phyloP scores from a whole-genome alignment of 2,329 filamentous ascomycete genomes.

The Sporothrix globosa region DNA sequence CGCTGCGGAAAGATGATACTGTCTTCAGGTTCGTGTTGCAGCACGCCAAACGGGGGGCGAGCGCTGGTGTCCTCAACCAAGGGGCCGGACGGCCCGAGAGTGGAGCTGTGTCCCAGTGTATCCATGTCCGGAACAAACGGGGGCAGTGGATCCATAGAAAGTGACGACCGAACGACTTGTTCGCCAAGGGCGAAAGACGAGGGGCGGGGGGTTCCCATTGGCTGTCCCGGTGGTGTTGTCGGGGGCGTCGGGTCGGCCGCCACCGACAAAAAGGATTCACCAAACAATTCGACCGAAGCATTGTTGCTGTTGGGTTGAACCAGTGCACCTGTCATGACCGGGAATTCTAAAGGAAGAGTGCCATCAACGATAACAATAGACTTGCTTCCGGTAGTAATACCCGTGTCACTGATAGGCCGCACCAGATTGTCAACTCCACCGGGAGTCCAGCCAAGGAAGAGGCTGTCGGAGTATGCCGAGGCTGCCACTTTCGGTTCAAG shows the following conservation, averaged over 20 bases:
- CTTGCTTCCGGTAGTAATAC: constrained; percentile 78
- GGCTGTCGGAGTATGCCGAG: constrained; percentile 50
- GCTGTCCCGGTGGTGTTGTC: constrained; percentile 59
- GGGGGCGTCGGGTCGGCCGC: constrained; percentile 63
- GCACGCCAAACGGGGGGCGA: constrained; percentile 20
- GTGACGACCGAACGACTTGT: constrained; percentile 46
- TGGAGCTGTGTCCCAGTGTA: constrained; percentile 42
- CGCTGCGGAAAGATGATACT: constrained; percentile 40
- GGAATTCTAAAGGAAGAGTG: constrained; percentile 56
- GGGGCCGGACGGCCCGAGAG: neutral
- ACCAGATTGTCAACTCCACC: constrained; percentile 30
- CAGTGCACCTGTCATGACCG: constrained; percentile 56
- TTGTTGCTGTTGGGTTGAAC: constrained; percentile 50
- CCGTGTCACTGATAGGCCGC: constrained; percentile 57
- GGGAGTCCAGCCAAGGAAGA: constrained; percentile 31
- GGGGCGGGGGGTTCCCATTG: constrained; percentile 53
- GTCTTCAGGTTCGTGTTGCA: constrained; percentile 39
- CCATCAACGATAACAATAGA: constrained; percentile 87
- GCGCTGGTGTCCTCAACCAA: neutral
- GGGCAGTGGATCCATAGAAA: constrained; percentile 49
- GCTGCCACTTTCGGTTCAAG: constrained; percentile 40
- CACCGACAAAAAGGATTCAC: constrained; percentile 54
- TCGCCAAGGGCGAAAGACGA: constrained; percentile 61
- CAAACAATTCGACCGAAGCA: constrained; percentile 52
- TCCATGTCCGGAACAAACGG: constrained; percentile 54